Conservation (phyloP, 176 grass and related monocot species). For the Otatea glauca region DNA sequence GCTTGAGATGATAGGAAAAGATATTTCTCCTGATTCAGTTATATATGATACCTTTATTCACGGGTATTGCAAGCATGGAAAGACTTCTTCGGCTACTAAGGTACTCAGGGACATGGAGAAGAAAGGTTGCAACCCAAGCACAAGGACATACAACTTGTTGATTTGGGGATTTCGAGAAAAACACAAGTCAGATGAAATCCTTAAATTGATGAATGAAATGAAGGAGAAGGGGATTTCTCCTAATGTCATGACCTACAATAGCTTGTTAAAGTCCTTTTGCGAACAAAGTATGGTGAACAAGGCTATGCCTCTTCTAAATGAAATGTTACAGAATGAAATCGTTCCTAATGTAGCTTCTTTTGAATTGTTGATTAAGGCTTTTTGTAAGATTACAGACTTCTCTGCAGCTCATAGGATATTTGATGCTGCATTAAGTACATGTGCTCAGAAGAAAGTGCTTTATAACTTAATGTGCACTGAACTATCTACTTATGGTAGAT, state of each 20-base stretch:
- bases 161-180: conserved; percentile 80
- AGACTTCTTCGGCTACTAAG: conserved; percentile 74
- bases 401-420: conserved; percentile 66
- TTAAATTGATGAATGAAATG: conserved; percentile 86
- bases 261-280: conserved; percentile 77
- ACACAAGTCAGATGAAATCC: conserved; percentile 73
- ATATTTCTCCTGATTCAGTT: conserved; percentile 75
- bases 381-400: conserved; percentile 70
- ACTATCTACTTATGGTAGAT: conserved; percentile 61
- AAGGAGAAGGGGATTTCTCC: conserved; percentile 66
- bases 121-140: conserved; percentile 78
- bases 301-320: conserved; percentile 76
- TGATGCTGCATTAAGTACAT: conserved; percentile 75
- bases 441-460: conserved; percentile 77
- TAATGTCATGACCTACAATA: conserved; percentile 83
- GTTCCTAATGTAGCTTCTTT: conserved; percentile 85
- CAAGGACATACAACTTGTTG: conserved; percentile 91
- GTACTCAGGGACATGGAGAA: conserved; percentile 95
- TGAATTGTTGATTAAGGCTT: conserved; percentile 77
- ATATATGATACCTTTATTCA: conserved; percentile 88
- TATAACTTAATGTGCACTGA: conserved; percentile 84
- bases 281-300: conserved; percentile 60
- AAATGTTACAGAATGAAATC: conserved; percentile 86
- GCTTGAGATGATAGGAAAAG: conserved; percentile 80
- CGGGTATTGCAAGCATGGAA: conserved; percentile 80